Conservation (phyloP, 2,329 filamentous ascomycete genomes). For the Cladosporium sp. region DNA sequence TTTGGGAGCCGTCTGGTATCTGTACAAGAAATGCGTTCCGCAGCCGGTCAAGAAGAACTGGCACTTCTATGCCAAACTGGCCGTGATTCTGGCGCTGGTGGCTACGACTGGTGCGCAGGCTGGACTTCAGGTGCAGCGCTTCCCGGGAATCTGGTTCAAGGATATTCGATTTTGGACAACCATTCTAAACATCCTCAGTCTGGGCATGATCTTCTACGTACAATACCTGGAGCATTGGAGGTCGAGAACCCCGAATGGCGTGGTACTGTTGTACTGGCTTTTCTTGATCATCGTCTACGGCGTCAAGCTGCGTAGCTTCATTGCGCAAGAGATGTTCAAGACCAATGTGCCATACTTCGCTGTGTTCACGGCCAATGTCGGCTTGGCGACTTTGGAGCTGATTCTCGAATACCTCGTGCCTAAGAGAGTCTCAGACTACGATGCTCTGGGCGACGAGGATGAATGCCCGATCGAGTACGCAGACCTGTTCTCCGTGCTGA, state of each 20-base stretch:
- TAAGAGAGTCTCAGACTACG: constrained; percentile 70
- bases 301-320: constrained; percentile 81
- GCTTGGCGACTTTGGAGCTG: constrained; percentile 69
- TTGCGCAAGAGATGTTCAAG: constrained; percentile 72
- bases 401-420: constrained; percentile 81
- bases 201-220: constrained; percentile 71
- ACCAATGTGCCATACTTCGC: constrained; percentile 72
- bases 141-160: constrained; percentile 68
- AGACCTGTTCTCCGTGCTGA: constrained; percentile 87
- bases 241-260: constrained; percentile 79
- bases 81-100: constrained; percentile 67
- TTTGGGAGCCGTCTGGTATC: constrained; percentile 74
- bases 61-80: constrained; percentile 90
- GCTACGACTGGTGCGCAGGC: constrained; percentile 71
- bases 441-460: constrained; percentile 66
- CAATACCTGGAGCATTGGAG: constrained; percentile 87
- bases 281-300: constrained; percentile 75
- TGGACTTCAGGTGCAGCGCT: constrained; percentile 70
- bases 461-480: constrained; percentile 86
- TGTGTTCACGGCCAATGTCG: constrained; percentile 70
- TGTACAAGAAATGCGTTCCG: constrained; percentile 68
- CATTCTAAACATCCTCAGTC: constrained; percentile 67
- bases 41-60: constrained; percentile 75
- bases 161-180: constrained; percentile 89
- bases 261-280: constrained; percentile 90